Conservation (phyloP, 257 asterid genomes). For the Nicotiana tomentosiformis region DNA sequence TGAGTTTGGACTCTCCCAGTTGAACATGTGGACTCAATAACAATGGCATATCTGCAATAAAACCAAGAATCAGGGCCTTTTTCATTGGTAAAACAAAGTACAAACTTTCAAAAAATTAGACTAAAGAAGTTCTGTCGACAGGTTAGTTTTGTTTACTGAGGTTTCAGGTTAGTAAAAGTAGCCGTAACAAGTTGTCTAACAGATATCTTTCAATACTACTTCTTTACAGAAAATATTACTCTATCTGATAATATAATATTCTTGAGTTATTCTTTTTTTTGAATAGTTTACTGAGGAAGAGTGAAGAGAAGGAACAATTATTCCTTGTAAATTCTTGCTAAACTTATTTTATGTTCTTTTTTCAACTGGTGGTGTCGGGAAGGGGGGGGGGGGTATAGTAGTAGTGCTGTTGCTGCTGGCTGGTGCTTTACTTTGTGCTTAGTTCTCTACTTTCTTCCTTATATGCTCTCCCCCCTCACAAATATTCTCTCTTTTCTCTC, state of each 20-base stretch:
- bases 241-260: too few relatives aligned
- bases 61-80: neutral
- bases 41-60: constrained; percentile 1
- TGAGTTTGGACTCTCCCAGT: neutral
- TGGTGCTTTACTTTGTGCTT: constrained; percentile 11
- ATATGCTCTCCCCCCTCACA: neutral
- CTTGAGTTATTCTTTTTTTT: too few relatives aligned
- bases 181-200: too few relatives aligned
- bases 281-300: neutral
- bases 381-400: neutral
- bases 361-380: constrained; percentile 1
- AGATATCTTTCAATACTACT: too few relatives aligned
- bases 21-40: neutral
- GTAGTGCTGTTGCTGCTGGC: constrained; percentile 15
- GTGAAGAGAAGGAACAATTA: constrained; percentile 12
- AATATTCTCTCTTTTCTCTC: constrained; percentile 26
- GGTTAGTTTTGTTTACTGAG: neutral
- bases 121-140: neutral
- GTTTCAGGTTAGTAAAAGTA: neutral
- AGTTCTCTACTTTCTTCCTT: neutral
- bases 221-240: too few relatives aligned
- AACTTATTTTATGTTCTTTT: neutral
- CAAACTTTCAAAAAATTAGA: neutral
- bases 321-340: constrained; percentile 10
- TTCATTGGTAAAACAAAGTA: neutral